Conservation (phyloP, 2,329 filamentous ascomycete genomes). For the Diplodia scrobiculata region DNA sequence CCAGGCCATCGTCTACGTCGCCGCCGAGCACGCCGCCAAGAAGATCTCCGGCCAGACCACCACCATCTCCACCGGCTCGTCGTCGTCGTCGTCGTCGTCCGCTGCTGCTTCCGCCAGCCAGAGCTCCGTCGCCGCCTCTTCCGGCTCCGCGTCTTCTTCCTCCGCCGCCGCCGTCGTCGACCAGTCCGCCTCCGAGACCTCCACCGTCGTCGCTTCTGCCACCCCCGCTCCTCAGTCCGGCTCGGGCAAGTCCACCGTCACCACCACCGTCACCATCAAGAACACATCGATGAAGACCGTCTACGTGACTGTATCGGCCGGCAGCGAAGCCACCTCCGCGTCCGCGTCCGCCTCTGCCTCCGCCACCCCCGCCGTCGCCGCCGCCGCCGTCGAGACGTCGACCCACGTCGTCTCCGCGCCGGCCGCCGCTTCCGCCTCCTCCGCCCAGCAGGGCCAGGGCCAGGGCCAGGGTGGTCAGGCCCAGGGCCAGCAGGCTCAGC, state of each 20-base stretch:
- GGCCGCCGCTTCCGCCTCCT: too few relatives aligned
- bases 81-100: not conserved
- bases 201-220: not conserved
- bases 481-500: not conserved
- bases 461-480: too few relatives aligned
- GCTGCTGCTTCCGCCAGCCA: not conserved
- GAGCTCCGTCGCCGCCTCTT: not conserved
- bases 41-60: conserved; percentile 51
- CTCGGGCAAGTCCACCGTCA: not conserved
- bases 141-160: not conserved
- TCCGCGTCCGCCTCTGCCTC: not conserved
- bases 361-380: not conserved
- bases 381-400: not conserved
- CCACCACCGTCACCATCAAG: conserved; percentile 10
- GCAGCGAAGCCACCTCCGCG: not conserved
- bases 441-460: too few relatives aligned
- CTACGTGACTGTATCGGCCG: conserved; percentile 4
- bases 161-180: not conserved
- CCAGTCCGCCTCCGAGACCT: not conserved
- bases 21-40: conserved; percentile 62
- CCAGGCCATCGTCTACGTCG: conserved; percentile 64
- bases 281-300: conserved; percentile 16
- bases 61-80: conserved; percentile 26
- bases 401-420: not conserved
- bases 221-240: not conserved